Evolutionary conservation across 805 yeast genomes (phyloP).

Genomic region (Ogataea kodamae): DNA sequence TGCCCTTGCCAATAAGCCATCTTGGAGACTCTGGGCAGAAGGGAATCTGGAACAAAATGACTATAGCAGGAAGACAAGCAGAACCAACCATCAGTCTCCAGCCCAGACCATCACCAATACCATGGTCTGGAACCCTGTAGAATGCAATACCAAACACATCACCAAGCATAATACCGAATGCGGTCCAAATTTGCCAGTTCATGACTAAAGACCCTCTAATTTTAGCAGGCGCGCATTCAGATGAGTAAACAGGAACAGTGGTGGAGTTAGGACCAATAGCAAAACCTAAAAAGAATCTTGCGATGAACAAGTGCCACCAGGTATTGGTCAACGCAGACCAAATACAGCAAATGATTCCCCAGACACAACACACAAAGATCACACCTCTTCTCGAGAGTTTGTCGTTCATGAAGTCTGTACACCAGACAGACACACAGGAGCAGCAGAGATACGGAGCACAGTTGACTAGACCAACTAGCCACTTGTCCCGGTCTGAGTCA

Average conservation of each 20-base stretch:
- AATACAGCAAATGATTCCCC: slow-evolving; percentile 59
- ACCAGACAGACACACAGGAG: slow-evolving; percentile 58
- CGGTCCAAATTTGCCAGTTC: slow-evolving; percentile 66
- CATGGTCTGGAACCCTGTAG: slow-evolving; percentile 35
- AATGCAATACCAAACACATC: slow-evolving; percentile 31
- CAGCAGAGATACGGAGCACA: slow-evolving; percentile 71
- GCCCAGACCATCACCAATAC: slow-evolving; percentile 41
- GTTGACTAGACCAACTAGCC: slow-evolving; percentile 62
- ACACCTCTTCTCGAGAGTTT: slow-evolving; percentile 62
- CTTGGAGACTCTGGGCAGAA: slow-evolving; percentile 44
- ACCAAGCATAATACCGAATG: slow-evolving; percentile 42
- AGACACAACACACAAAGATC: slow-evolving; percentile 59
- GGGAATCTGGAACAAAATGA: slow-evolving; percentile 36
- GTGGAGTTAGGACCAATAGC: slow-evolving; percentile 37
- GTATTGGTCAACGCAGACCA: slow-evolving; percentile 64
- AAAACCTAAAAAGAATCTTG: slow-evolving; percentile 34
- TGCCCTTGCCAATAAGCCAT: slow-evolving; percentile 39
- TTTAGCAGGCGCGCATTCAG: slow-evolving; percentile 36
- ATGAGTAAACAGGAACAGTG: slow-evolving; percentile 37
- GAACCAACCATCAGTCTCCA: slow-evolving; percentile 56
- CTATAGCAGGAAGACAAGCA: slow-evolving; percentile 36
- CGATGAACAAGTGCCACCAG: slow-evolving; percentile 66
- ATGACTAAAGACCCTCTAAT: slow-evolving; percentile 45
- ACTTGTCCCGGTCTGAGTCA: slow-evolving; percentile 45
- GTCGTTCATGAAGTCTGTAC: slow-evolving; percentile 56